Evolutionary conservation across 2,329 filamentous ascomycete species (phyloP), one percentile per base, ranked within the genome.

Genomic region (Xylariaceae sp.): DNA sequence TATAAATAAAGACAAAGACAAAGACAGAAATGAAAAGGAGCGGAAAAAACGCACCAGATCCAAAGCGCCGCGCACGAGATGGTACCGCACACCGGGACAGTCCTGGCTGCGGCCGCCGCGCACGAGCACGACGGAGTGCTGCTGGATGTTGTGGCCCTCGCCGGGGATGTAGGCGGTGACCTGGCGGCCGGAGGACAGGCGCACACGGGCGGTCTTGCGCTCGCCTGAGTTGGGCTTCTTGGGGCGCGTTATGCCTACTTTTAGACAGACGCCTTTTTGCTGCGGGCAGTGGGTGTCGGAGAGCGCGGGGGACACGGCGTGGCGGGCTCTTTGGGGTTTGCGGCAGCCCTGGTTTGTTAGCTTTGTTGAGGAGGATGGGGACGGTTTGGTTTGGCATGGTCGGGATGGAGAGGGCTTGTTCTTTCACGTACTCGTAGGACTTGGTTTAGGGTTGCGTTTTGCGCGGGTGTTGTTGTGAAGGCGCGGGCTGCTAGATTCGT

Each of bases 171-270:
- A 97, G 22, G 89, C 89, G 55, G 90, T 96, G 59, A 99, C 80
- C 55, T 95, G 81, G 68, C 85, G 89, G 51, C 94, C 94, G 60
- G 84, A 92, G 56, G 88, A 94, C 69, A 99, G 77, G 63, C 92
- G 80, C 18, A 99, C 87, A 78, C 92, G 89, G 2, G 92, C 92
- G 54, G 90, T 94, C 79, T 99, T 99, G 60, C 94, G 81, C 79
- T 97, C 91, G 52, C 92, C 94, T 26, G 94, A 99, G 74, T 99
- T 99, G 61, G 94, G 94, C 76, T 99, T 99, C 85, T 99, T 99
- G 53, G 94, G 94, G 68, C 94, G 91, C 65, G 88, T 91, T 64
- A 92, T 89, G 67, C 89, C 91, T 56, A 97, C 94, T 70, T 95
- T 92, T 60, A 99, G 76, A 72, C 94, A 97, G 36, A 99, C 94